Conservation (phyloP, 2,329 filamentous ascomycete species). For the Fusarium sambucinum region DNA sequence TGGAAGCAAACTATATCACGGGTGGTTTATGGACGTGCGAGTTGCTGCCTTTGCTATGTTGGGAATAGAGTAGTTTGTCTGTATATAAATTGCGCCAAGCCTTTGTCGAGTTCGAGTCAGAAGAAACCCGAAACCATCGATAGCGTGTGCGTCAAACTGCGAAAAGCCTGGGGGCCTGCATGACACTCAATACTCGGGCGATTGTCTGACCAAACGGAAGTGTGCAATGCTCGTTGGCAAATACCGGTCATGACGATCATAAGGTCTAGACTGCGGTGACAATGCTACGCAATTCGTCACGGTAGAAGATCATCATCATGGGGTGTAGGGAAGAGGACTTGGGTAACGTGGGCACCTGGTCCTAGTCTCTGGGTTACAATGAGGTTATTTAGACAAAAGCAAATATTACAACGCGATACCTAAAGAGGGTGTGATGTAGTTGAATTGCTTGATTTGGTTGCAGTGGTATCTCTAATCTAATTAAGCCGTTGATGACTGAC, state of each 20-base stretch:
- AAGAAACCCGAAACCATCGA: slow-evolving; percentile 2
- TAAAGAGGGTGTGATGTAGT: slow-evolving; percentile 28
- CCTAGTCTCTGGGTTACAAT: slow-evolving; percentile 17
- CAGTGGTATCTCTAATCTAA: not conserved
- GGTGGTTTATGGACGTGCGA: slow-evolving; percentile 17
- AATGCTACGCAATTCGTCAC: slow-evolving; percentile 16
- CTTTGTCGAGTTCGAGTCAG: slow-evolving; percentile 32
- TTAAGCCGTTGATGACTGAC: not conserved
- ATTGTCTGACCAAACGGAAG: slow-evolving; percentile 26
- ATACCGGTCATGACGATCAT: slow-evolving; percentile 36
- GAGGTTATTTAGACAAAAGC: slow-evolving; percentile 30
- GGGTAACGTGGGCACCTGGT: slow-evolving; percentile 15
- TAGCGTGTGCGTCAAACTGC: slow-evolving; percentile 2
- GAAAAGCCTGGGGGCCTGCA: slow-evolving; percentile 18
- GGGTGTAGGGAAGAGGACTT: not conserved
- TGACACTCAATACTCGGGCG: slow-evolving; percentile 33
- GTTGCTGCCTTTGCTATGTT: slow-evolving; percentile 10
- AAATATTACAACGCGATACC: not conserved
- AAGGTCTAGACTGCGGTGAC: slow-evolving; percentile 35
- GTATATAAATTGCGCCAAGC: slow-evolving; percentile 26
- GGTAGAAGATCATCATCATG: slow-evolving; percentile 26
- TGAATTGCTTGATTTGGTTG: slow-evolving; percentile 13
- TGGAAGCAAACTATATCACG: slow-evolving; percentile 23
- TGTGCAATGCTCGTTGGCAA: slow-evolving; percentile 16
- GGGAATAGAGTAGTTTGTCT: slow-evolving; percentile 10